Percentiles rank a stretch among this genome's conserved stretches.
Conservation (phyloP, 495 filamentous ascomycete species). For the Xeromyces bisporus region DNA sequence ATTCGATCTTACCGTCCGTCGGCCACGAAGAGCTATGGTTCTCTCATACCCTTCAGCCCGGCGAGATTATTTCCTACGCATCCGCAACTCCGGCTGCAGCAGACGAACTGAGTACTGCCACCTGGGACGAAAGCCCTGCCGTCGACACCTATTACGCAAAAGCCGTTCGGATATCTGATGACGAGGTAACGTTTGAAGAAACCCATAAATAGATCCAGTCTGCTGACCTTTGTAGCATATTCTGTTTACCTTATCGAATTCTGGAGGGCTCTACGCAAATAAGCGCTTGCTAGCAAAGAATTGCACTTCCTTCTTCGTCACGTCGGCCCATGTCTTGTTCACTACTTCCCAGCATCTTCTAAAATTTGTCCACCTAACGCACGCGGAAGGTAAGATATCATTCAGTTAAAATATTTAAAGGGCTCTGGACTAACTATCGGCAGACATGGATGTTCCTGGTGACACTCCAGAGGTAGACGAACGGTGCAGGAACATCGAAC, state of each 20-base stretch:
- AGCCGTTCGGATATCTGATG: constrained; percentile 20
- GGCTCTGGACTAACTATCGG: constrained; percentile 4
- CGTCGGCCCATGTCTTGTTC: constrained; percentile 68
- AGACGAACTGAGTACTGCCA: constrained; percentile 7
- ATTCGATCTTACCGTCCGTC: constrained; percentile 22
- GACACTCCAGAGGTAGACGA: constrained; percentile 89
- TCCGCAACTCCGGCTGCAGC: constrained; percentile 7
- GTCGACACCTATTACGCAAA: constrained; percentile 26
- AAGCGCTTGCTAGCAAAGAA: constrained; percentile 55
- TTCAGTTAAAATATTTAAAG: not conserved
- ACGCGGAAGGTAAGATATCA: constrained; percentile 48
- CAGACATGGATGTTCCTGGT: constrained; percentile 61
- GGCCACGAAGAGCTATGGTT: constrained; percentile 26
- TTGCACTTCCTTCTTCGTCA: constrained; percentile 80
- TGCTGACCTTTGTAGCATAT: constrained; percentile 17
- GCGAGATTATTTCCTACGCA: constrained; percentile 16
- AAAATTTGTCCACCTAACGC: constrained; percentile 77
- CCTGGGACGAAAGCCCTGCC: constrained; percentile 18
- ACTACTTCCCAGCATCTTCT: constrained; percentile 81
- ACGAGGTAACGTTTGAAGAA: constrained; percentile 15
- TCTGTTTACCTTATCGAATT: constrained; percentile 41
- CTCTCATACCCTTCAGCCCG: constrained; percentile 15
- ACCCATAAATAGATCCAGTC: not conserved
- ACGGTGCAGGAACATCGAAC: constrained; percentile 79
- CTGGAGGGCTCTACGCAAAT: constrained; percentile 66